These are phyloP conservation scores for Vigna hirtella DNA, from an alignment of 306 rosid genomes.

Conservation along the genomic window DNA sequence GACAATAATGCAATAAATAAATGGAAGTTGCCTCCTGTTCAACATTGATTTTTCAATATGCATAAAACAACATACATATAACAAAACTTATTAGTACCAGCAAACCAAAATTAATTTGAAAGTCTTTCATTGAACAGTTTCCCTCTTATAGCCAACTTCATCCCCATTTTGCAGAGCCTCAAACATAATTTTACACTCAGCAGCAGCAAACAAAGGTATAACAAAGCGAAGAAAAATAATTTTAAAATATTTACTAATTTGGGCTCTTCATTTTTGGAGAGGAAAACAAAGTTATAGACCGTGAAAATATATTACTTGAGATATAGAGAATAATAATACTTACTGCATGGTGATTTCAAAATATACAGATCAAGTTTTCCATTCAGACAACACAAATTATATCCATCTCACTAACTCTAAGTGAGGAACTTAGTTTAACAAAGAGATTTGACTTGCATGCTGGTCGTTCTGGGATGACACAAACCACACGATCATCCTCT, in stretches of 20 bases:
- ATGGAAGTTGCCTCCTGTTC: background rate
- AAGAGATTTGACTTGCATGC: slow-evolving; percentile 52
- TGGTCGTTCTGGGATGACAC: slow-evolving; percentile 69
- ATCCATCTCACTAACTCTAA: slow-evolving; percentile 67
- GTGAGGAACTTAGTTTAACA: slow-evolving; percentile 60
- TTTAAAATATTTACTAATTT: slow-evolving; percentile 13
- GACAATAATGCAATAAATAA: slow-evolving; percentile 24
- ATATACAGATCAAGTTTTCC: slow-evolving; percentile 73
- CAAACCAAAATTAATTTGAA: background rate
- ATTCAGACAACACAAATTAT: slow-evolving; percentile 64
- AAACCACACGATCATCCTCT: slow-evolving; percentile 62
- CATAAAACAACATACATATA: slow-evolving; percentile 34
- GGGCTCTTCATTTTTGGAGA: slow-evolving; percentile 21
- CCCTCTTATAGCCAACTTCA: background rate
- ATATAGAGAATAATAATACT: slow-evolving; percentile 35
- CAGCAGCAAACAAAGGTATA: slow-evolving; percentile 13
- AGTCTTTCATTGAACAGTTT: background rate
- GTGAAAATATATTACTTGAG: slow-evolving; percentile 30
- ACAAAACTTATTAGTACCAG: slow-evolving; percentile 3
- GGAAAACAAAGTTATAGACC: background rate
- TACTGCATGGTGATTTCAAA: slow-evolving; percentile 77
- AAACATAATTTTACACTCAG: background rate
- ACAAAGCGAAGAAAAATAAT: slow-evolving; percentile 14
- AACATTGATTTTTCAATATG: slow-evolving; percentile 3
- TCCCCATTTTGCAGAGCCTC: slow-evolving; percentile 3